Evolutionary conservation across 257 asterid genomes (phyloP).

Genomic region (Linderniella brevidens): DNA sequence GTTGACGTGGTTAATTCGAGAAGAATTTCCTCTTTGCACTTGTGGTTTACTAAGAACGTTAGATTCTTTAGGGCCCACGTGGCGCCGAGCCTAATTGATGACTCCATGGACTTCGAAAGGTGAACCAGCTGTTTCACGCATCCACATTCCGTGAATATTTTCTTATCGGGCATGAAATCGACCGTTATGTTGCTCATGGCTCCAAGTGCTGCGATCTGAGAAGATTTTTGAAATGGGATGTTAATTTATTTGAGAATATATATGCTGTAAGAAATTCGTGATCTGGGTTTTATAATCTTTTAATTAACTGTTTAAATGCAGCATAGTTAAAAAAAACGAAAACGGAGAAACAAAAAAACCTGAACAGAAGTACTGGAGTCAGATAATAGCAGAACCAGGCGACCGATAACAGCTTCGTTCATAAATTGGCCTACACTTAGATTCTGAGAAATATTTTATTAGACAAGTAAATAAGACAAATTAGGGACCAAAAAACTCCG

Average conservation of each 20-base stretch:
- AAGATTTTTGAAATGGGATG: slow-evolving; percentile 9
- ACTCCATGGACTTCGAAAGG: slow-evolving; percentile 83
- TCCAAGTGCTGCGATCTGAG: slow-evolving; percentile 69
- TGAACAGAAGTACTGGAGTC: slow-evolving; percentile 49
- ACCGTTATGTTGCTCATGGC: slow-evolving; percentile 74
- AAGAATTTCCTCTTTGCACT: slow-evolving; percentile 67
- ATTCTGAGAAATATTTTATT: slow-evolving; percentile 34
- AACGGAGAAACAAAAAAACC: slow-evolving; percentile 23
- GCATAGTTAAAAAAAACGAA: background rate
- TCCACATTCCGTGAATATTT: slow-evolving; percentile 53
- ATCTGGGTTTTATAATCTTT: too few relatives aligned
- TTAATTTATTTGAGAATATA: background rate
- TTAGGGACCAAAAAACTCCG: slow-evolving; percentile 6
- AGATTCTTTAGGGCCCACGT: slow-evolving; percentile 72
- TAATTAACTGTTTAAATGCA: background rate
- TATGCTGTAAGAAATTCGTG: too few relatives aligned
- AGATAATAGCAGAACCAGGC: slow-evolving; percentile 61
- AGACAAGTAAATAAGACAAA: slow-evolving; percentile 15
- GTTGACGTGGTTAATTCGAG: slow-evolving; percentile 49
- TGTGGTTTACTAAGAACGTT: slow-evolving; percentile 47
- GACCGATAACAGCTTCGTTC: slow-evolving; percentile 37
- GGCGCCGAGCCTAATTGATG: slow-evolving; percentile 47
- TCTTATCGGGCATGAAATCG: slow-evolving; percentile 48
- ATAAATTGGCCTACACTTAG: slow-evolving; percentile 76
- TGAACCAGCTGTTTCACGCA: slow-evolving; percentile 69